phyloP scores from a whole-genome alignment of 345 rosid species.

The Trapa incisa region DNA sequence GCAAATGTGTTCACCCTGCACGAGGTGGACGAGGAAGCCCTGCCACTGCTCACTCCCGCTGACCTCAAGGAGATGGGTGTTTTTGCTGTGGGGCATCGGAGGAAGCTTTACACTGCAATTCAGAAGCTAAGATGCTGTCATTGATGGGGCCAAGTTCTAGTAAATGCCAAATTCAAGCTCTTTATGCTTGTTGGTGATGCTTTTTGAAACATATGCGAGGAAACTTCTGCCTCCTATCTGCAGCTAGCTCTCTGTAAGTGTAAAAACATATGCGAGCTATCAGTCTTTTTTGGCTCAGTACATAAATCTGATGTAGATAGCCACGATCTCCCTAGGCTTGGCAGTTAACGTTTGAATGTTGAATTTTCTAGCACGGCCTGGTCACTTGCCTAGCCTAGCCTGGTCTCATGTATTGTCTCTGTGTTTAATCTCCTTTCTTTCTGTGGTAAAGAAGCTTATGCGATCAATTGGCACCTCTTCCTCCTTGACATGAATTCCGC shows the following conservation, averaged over 20 bases:
- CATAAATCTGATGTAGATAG: background rate
- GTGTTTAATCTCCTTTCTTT: too few species aligned
- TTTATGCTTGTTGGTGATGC: background rate
- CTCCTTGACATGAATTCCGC: too few species aligned
- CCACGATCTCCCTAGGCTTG: background rate
- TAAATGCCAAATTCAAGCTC: background rate
- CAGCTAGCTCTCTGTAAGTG: background rate
- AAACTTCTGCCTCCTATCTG: background rate
- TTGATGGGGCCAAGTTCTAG: background rate
- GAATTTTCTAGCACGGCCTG: background rate
- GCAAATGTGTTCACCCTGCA: slow-evolving; percentile 35
- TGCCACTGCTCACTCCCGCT: slow-evolving; percentile 42
- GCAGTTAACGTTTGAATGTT: background rate
- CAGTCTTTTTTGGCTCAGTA: background rate
- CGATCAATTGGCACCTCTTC: too few species aligned
- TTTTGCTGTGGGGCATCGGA: slow-evolving; percentile 40
- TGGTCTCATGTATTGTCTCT: too few species aligned
- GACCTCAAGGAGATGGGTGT: slow-evolving; percentile 60
- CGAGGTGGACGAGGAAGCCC: slow-evolving; percentile 40
- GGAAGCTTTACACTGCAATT: slow-evolving; percentile 44
- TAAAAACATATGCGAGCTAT: background rate
- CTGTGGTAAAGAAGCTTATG: too few species aligned
- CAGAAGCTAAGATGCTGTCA: slow-evolving; percentile 21
- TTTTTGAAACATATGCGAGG: too few species aligned
- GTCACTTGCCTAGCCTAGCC: background rate